Base-by-base conservation (phyloP, 352 stramenopile genomes). In the Globisporangium carolinianum region DNA sequence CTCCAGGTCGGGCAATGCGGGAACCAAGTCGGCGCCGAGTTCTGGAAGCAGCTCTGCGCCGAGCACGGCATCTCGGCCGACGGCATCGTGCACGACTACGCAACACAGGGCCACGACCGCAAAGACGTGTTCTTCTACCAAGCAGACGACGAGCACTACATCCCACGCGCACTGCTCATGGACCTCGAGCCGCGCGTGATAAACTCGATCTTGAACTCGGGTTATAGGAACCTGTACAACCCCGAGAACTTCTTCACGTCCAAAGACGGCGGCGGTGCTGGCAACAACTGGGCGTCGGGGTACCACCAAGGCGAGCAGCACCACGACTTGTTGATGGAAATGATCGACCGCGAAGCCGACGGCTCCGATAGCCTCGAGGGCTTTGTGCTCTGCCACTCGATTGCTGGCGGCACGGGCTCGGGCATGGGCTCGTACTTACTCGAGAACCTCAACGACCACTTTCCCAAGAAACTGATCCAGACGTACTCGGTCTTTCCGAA, bases 91-190 rank as follows among this genome's bases (percentile, higher is more conserved):
- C 79, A 97, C 68, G 94, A 98, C 55, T 97, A 92, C 57, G 93
- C 88, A 38, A 90, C 86, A 47, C 73, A 91, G 32, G 91, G 89
- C 49, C 87, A 98, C 67, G 97, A 99, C 85, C 86, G 96, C 57
- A 99, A 99, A 70, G 97, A 99, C 66, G 97, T 99, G 10, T 99
- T 99, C 71, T 99, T 99, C 72, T 99, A 99, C 77, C 91, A 98
- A 63, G 93, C 93, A 5, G 97, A 99, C 70, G 97, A 99, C 64
- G 96, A 99, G 66, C 95, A 98, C 61, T 99, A 99, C 79, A 98
- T 99, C 51, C 97, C 97, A 14, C 75, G 97, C 41, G 96, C 97
- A 14, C 73, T 99, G 47, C 77, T 99, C 49, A 97, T 99, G 75
- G 97, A 99, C 77, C 72, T 99, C 24, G 97, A 99, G 75, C 97